phyloP scores from a whole-genome alignment of 495 filamentous ascomycete genomes.

The Neurospora sp. region DNA sequence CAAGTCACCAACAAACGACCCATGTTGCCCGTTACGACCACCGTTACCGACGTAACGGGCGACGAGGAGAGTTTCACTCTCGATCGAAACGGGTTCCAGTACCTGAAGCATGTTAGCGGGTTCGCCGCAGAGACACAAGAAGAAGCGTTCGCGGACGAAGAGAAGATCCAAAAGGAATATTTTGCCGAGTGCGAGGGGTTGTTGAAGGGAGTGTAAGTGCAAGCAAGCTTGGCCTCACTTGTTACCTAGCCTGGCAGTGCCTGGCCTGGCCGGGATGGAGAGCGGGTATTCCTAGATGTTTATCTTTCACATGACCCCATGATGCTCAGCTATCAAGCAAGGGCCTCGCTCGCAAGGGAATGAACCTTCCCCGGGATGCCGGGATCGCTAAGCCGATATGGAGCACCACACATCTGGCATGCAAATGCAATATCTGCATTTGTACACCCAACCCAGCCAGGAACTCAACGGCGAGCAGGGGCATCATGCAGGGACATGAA shows the following conservation, averaged over 20 bases:
- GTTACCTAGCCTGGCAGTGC: too few relatives aligned
- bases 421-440: background rate
- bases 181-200: conserved; percentile 53
- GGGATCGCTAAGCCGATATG: background rate
- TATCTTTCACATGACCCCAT: background rate
- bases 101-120: conserved; percentile 12
- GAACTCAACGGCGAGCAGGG: background rate
- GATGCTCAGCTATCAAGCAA: background rate
- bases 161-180: conserved; percentile 45
- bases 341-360: background rate
- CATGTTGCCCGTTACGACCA: conserved; percentile 24
- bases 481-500: background rate
- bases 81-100: conserved; percentile 31
- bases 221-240: background rate
- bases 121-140: background rate
- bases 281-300: too few relatives aligned
- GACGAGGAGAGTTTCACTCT: conserved; percentile 23
- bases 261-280: too few relatives aligned
- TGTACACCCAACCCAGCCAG: background rate
- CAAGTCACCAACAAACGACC: conserved; percentile 35
- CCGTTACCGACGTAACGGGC: conserved; percentile 29
- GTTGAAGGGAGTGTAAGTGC: conserved; percentile 44
- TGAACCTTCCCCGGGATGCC: background rate
- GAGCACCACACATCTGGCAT: background rate
- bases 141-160: conserved; percentile 12